Evolutionary conservation across 169 alveolate species (phyloP), one percentile per base, ranked within the genome.

Genomic region (Amoebophrya sp.): DNA sequence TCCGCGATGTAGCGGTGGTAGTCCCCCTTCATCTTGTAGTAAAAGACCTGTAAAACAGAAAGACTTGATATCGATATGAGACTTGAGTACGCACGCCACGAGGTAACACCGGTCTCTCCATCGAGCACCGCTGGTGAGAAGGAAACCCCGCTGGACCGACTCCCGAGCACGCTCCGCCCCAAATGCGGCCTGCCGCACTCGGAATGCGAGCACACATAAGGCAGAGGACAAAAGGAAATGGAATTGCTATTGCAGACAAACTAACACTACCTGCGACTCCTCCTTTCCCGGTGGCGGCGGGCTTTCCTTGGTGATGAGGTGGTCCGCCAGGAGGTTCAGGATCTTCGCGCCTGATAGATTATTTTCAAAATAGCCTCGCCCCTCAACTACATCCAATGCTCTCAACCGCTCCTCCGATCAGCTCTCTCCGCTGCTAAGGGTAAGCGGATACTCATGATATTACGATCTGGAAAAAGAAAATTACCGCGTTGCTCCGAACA

Each of bases 1-100:
- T 98, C 99, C 58, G 99, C 97, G 90, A 90, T 67, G 70, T 92
- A 92, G 93, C 99, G 97, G 95, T 97, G 98, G 94, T 98, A 98
- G 95, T 99, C 99, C 34, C 99, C 99, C 96, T 98, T 98, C 99
- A 99, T 98, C 96, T 99, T 99, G 92, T 95, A 95, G 95, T 98
- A 98, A 96, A 98, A 99, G 67, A 98, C 99, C 93, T 96, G 4
- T 13, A 18, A 18, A 45, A 15, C n/a, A 18, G 67, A 45, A 18
- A 18, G 67, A 45, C n/a, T n/a, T n/a, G 18, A 18, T 10, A 45
- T 45, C 18, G 18, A 45, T 45, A 10, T 45, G 67, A 18, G 10
- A 45, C n/a, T 45, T 15, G 67, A 45, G 67, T 10, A 45, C 67
- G n/a, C n/a, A n/a, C n/a, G n/a, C n/a, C n/a, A n/a, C n/a, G n/a